A percentile compares a stretch with the other conserved stretches of the same genome.
These are phyloP conservation scores for Epichloe typhina DNA, from an alignment of 2,329 filamentous ascomycete species.

Conservation along the genomic window DNA sequence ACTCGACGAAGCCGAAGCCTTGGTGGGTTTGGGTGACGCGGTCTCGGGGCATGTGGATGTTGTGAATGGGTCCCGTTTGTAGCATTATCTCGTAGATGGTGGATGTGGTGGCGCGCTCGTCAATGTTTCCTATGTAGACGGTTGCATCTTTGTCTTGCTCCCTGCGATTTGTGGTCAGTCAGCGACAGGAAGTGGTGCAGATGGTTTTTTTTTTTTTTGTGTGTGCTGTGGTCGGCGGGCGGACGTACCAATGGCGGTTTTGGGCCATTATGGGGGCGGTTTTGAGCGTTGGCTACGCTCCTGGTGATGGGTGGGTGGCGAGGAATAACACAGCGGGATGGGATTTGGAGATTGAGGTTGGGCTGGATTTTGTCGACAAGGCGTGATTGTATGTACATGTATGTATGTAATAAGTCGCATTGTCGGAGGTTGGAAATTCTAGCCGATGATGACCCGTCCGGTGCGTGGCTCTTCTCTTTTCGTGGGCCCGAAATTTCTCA, in stretches of 20 bases:
- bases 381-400: background rate
- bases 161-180: conserved; percentile 34
- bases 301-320: background rate
- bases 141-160: conserved; percentile 98
- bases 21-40: conserved; percentile 94
- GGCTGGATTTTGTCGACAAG: background rate
- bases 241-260: conserved; percentile 57
- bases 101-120: conserved; percentile 84
- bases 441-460: conserved; percentile 19
- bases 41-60: conserved; percentile 96
- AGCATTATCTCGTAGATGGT: conserved; percentile 97
- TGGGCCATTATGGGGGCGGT: conserved; percentile 44
- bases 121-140: conserved; percentile 95
- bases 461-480: background rate
- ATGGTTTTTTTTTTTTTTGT: background rate
- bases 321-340: background rate
- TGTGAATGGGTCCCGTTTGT: conserved; percentile 91
- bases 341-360: background rate
- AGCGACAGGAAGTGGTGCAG: background rate
- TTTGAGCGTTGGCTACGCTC: background rate
- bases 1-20: conserved; percentile 98
- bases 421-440: conserved; percentile 5
- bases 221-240: background rate
- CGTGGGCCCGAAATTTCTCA: conserved; percentile 4
- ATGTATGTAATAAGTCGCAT: background rate